Evolutionary conservation across 73 alveolate genomes (phyloP), one percentile per base, ranked within the genome.

Genomic region (Stentor roeselii): DNA sequence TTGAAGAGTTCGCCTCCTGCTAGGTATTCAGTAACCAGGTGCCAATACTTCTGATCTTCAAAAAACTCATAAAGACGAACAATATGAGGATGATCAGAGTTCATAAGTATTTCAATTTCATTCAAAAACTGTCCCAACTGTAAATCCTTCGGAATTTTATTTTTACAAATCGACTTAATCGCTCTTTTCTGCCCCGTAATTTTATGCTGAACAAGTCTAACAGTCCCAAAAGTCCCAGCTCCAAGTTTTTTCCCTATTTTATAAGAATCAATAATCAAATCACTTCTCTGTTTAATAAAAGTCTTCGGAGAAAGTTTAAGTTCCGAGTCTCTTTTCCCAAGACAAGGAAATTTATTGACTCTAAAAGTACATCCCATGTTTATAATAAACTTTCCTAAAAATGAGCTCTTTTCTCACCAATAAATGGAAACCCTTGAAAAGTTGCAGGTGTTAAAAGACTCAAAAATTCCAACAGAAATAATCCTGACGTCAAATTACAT

Each of bases 1-100:
- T 90, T 93, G 38, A 91, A 85, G 3, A 93, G 83, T 67, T 93
- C 95, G 27, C 98, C 98, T 3, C 97, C 97, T 40, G 90, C 83
- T 59, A 95, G 86, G 61, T 59, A 83, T 88, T 94, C 98, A 75
- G 94, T 87, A 0, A 94, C 96, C 41, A 94, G 75, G 80, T 90
- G 93, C 27, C 90, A 92, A 76, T 90, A 60, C 60, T 87, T 74
- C 58, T 76, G 74, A 61, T 88, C 93, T 60, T 88, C 82, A 75
- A 76, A 88, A 59, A 84, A 88, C 83, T 92, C 97, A 67, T 75
- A 93, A 59, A 91, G 82, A 86, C 88, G 87, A 74, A 89, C 86
- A 58, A 93, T 91, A 82, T 91, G 90, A 82, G 98, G 95, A 60
- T 91, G 96, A 60, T 93, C 98, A 27, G 80, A 50, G 21, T 21